Base-by-base conservation (phyloP, 75 land plant genomes). In the Sequoiadendron giganteum region DNA sequence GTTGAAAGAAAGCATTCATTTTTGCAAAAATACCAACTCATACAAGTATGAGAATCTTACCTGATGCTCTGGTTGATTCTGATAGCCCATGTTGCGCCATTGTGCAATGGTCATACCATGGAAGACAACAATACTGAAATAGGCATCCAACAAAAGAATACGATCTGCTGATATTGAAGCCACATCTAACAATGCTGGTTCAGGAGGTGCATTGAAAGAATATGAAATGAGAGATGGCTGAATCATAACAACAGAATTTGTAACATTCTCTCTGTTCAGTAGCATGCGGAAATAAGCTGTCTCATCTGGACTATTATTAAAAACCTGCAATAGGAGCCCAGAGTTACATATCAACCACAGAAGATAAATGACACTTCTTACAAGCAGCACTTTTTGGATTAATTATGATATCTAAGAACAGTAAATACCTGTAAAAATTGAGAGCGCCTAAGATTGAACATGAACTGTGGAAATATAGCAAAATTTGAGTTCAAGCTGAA, bases 291-390 rank as follows among this genome's bases (percentile, higher is more conserved):
- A 97, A 86, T 97, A 97, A 55, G 99, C 99, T 13, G 99, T 98
- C 88, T 98, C 99, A 91, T 98, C 99, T 61, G 99, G 99, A 88
- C 99, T 98, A 79, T 98, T 98, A 89, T 98, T 98, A 77, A 98
- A 98, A 54, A 98, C 99, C 97, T 98, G 94, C 73, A 85, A 72
- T 45, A 68, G 32, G 39, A 16, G 56, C 45, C 56, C 7, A 78
- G 73, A 49, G 81, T 43, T 38, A 87, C n/a, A 80, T 21, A n/a
- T 38, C 61, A 13, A 79, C 30, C 68, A 6, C 54, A 84, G 45
- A 52, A 83, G 36, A 14, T 52, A 88, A 13, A 86, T 75, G 15
- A 18, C 11, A 21, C 55, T 13, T 32, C 10, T 18, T 36, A 30
- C 47, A 87, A 55, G 10, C 84, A 47, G 48, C 39, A 25, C n/a